Evolutionary conservation across 2,329 filamentous ascomycete genomes (phyloP).

Genomic region (Talaromyces amestolkiae): DNA sequence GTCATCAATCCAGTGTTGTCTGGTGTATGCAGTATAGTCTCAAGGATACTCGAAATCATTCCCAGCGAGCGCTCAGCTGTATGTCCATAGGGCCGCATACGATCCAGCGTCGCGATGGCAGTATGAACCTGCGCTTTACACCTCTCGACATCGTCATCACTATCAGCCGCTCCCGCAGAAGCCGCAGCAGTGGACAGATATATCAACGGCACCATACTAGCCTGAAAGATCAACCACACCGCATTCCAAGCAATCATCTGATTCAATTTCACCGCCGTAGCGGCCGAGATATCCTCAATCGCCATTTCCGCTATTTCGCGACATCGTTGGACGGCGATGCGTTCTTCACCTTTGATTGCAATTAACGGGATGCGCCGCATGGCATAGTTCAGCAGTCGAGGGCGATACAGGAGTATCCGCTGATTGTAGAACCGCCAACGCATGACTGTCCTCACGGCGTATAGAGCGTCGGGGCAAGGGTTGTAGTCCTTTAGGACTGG

Average conservation of each 20-base stretch:
- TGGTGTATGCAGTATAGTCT: background rate
- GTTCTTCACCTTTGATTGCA: slow-evolving; percentile 59
- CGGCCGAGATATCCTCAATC: slow-evolving; percentile 70
- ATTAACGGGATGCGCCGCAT: slow-evolving; percentile 52
- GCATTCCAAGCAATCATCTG: slow-evolving; percentile 6
- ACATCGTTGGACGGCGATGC: slow-evolving; percentile 66
- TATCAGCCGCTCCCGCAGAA: background rate
- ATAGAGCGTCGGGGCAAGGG: slow-evolving; percentile 67
- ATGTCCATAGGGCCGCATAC: slow-evolving; percentile 8
- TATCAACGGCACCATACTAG: slow-evolving; percentile 8
- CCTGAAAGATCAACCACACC: slow-evolving; percentile 1
- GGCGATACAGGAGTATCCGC: slow-evolving; percentile 71
- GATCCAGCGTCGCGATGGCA: background rate
- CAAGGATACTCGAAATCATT: background rate
- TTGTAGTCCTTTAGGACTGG: slow-evolving; percentile 63
- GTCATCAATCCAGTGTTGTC: background rate
- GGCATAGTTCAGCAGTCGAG: slow-evolving; percentile 66
- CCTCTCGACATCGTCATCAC: background rate
- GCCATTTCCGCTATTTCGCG: slow-evolving; percentile 67
- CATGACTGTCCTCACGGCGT: slow-evolving; percentile 70
- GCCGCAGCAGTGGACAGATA: background rate
- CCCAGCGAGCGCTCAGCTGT: background rate
- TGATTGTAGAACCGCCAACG: slow-evolving; percentile 80
- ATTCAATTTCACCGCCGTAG: slow-evolving; percentile 31
- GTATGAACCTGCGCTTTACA: background rate